These are phyloP conservation scores for Sphaerulina populicola DNA, from an alignment of 2,329 filamentous ascomycete genomes.

Conservation along the genomic window DNA sequence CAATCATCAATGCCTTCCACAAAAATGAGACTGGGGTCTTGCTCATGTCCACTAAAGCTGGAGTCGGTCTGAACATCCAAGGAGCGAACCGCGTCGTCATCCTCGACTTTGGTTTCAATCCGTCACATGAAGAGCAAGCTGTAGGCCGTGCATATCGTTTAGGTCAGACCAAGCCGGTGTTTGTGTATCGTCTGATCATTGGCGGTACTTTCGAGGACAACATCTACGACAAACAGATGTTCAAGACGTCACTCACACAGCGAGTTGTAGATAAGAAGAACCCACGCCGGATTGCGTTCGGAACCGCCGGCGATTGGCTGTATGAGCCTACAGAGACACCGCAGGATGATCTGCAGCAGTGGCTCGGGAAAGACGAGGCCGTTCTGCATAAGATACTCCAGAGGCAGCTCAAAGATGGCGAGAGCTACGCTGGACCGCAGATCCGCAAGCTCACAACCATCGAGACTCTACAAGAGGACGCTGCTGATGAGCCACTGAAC, in stretches of 20 bases:
- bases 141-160: slow-evolving; percentile 79
- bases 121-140: slow-evolving; percentile 74
- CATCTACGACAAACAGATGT: slow-evolving; percentile 65
- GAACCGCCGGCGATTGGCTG: slow-evolving; percentile 48
- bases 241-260: slow-evolving; percentile 71
- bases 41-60: slow-evolving; percentile 75
- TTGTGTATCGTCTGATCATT: slow-evolving; percentile 71
- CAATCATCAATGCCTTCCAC: slow-evolving; percentile 62
- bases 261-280: slow-evolving; percentile 80
- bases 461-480: slow-evolving; percentile 31
- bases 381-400: slow-evolving; percentile 57
- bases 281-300: slow-evolving; percentile 56
- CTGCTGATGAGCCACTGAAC: slow-evolving; percentile 27
- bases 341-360: slow-evolving; percentile 43
- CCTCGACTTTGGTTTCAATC: slow-evolving; percentile 76
- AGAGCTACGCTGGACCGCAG: slow-evolving; percentile 33
- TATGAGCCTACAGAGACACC: slow-evolving; percentile 47
- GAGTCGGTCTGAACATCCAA: slow-evolving; percentile 73
- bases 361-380: slow-evolving; percentile 50
- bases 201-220: slow-evolving; percentile 72
- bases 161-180: slow-evolving; percentile 71
- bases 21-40: slow-evolving; percentile 49
- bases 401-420: slow-evolving; percentile 55
- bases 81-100: slow-evolving; percentile 80
- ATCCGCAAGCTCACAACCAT: slow-evolving; percentile 30